A percentile compares a stretch with the other conserved stretches of the same genome.
These are phyloP conservation scores for Exophiala viscosa DNA, from an alignment of 2,329 filamentous ascomycete genomes.

Conservation along the genomic window DNA sequence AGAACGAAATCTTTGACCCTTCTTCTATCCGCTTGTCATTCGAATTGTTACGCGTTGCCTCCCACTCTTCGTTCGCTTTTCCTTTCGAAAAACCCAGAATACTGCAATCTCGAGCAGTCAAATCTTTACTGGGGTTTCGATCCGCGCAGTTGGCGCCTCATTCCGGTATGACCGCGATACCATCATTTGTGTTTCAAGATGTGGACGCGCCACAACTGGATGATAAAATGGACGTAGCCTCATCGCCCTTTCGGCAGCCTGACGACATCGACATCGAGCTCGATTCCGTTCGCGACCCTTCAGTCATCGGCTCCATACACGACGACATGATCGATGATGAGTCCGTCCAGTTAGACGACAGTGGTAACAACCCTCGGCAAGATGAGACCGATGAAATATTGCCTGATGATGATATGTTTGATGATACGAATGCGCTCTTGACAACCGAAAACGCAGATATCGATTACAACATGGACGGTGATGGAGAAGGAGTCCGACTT, in stretches of 20 bases:
- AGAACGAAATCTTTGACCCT: too few relatives aligned
- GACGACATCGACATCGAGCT: slow-evolving; percentile 29
- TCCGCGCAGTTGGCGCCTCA: neutral
- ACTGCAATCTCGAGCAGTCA: too few relatives aligned
- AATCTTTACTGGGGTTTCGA: too few relatives aligned
- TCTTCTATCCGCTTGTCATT: too few relatives aligned
- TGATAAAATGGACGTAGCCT: slow-evolving; percentile 28
- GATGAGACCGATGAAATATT: slow-evolving; percentile 36
- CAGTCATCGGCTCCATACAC: slow-evolving; percentile 19
- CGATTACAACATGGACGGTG: slow-evolving; percentile 22
- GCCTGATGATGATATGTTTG: slow-evolving; percentile 38
- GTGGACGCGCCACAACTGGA: slow-evolving; percentile 23
- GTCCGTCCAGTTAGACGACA: slow-evolving; percentile 30
- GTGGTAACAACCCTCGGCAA: slow-evolving; percentile 24
- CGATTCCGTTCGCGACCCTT: slow-evolving; percentile 24
- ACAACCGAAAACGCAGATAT: slow-evolving; percentile 15
- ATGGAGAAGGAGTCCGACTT: slow-evolving; percentile 10
- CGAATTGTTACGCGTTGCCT: too few relatives aligned
- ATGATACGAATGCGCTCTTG: slow-evolving; percentile 28
- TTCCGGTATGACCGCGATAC: slow-evolving; percentile 13
- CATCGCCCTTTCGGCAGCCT: slow-evolving; percentile 24
- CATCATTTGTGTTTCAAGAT: slow-evolving; percentile 16
- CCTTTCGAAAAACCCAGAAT: too few relatives aligned
- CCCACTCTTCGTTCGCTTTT: too few relatives aligned
- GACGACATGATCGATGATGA: slow-evolving; percentile 28